Conservation (phyloP, 2,329 filamentous ascomycete genomes). For the Emydomyces testavorans region DNA sequence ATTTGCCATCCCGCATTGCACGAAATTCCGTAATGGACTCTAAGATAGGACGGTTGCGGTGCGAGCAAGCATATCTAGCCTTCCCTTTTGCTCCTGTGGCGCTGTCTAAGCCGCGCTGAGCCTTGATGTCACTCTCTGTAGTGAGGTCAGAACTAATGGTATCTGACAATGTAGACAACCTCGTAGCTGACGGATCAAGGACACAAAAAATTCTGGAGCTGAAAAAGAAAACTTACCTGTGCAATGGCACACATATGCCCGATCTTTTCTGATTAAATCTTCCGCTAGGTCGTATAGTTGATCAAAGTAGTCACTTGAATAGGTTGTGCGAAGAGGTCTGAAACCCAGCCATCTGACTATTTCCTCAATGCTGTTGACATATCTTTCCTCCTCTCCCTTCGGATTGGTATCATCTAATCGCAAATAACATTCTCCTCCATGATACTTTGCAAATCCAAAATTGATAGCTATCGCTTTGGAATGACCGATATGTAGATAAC, state of each 20-base stretch:
- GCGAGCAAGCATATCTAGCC: slow-evolving; percentile 67
- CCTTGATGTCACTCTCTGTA: slow-evolving; percentile 72
- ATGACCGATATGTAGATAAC: slow-evolving; percentile 86
- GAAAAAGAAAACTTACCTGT: slow-evolving; percentile 41
- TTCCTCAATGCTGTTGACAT: slow-evolving; percentile 79
- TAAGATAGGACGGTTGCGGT: slow-evolving; percentile 63
- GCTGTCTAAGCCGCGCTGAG: slow-evolving; percentile 76
- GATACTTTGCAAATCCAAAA: slow-evolving; percentile 81
- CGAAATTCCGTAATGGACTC: slow-evolving; percentile 67
- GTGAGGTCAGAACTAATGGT: too few relatives aligned
- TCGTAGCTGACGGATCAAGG: too few relatives aligned
- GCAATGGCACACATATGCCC: slow-evolving; percentile 78
- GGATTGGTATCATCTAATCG: slow-evolving; percentile 95
- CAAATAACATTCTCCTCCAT: slow-evolving; percentile 65
- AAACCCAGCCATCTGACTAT: slow-evolving; percentile 76
- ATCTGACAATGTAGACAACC: too few relatives aligned
- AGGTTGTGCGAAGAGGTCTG: slow-evolving; percentile 64
- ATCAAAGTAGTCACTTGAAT: slow-evolving; percentile 85
- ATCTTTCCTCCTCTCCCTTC: slow-evolving; percentile 80
- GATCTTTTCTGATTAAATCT: slow-evolving; percentile 60
- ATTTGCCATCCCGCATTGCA: slow-evolving; percentile 84
- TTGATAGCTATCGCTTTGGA: slow-evolving; percentile 93
- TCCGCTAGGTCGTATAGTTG: slow-evolving; percentile 80
- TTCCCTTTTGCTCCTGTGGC: slow-evolving; percentile 55
- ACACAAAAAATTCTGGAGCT: too few relatives aligned